Percentiles rank a stretch among this genome's conserved stretches.
Conservation (phyloP, 768 basidiomycete genomes). For the Pisolithus sp. region DNA sequence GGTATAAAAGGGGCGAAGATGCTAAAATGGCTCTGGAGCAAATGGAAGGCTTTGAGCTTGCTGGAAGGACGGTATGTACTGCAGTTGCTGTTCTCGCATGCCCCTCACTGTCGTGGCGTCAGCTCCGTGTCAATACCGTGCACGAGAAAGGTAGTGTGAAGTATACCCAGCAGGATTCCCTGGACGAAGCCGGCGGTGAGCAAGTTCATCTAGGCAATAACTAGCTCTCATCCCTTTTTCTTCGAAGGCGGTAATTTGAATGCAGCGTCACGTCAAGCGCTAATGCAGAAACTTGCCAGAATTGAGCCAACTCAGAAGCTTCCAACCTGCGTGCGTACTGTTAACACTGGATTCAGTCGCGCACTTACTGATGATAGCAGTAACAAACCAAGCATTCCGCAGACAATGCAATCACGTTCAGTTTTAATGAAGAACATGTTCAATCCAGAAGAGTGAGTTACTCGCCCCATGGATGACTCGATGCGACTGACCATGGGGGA, state of each 20-base stretch:
- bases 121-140: constrained; percentile 88
- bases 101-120: constrained; percentile 12
- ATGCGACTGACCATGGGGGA: constrained; percentile 4
- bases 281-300: constrained; percentile 99
- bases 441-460: constrained; percentile 84
- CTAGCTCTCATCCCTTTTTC: constrained; percentile 7
- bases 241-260: constrained; percentile 88
- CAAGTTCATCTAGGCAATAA: background rate
- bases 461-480: constrained; percentile 1
- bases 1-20: constrained; percentile 87
- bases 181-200: constrained; percentile 88
- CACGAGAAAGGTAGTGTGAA: constrained; percentile 81
- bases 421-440: constrained; percentile 95
- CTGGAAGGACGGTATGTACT: constrained; percentile 75
- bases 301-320: constrained; percentile 62
- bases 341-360: background rate
- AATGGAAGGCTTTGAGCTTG: constrained; percentile 98
- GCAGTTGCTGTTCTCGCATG: constrained; percentile 5
- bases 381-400: constrained; percentile 71
- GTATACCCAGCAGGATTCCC: constrained; percentile 69
- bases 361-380: constrained; percentile 34
- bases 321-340: constrained; percentile 52
- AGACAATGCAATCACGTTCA: constrained; percentile 83
- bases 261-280: constrained; percentile 95
- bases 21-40: constrained; percentile 96